A percentile compares a stretch with the other conserved stretches of the same genome.
These are phyloP conservation scores for Amylocystis lapponica DNA, from an alignment of 768 basidiomycete species.

Conservation along the genomic window DNA sequence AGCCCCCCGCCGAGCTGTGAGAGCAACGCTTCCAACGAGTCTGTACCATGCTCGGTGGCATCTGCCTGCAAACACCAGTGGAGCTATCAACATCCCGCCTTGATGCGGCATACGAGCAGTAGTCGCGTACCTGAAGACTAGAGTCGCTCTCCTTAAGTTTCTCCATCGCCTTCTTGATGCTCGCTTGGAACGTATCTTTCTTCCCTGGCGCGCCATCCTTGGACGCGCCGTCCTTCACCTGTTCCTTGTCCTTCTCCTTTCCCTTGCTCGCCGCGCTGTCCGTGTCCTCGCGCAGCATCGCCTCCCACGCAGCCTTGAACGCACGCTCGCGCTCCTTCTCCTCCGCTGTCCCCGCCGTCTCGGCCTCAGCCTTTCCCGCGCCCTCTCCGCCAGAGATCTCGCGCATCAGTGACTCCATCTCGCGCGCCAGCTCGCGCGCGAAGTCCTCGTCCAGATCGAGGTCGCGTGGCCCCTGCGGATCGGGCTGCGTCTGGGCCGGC, in stretches of 20 bases:
- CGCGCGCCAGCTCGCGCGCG: constrained; percentile 32
- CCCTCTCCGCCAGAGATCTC: constrained; percentile 27
- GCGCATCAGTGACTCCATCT: constrained; percentile 41
- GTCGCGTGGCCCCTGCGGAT: constrained; percentile 12
- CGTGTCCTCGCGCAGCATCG: constrained; percentile 62
- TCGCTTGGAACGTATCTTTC: constrained; percentile 55
- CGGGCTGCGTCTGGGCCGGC: constrained; percentile 13
- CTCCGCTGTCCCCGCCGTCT: constrained; percentile 12
- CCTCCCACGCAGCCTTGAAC: constrained; percentile 64
- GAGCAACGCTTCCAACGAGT: constrained; percentile 48
- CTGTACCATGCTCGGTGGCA: constrained; percentile 27
- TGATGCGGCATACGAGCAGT: neutral
- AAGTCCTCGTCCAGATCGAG: constrained; percentile 29
- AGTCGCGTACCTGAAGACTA: constrained; percentile 36
- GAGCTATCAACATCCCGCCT: neutral
- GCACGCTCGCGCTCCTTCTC: constrained; percentile 31
- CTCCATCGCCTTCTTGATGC: constrained; percentile 66
- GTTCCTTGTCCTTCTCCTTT: constrained; percentile 12
- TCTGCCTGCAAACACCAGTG: constrained; percentile 13
- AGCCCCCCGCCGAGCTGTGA: constrained; percentile 21
- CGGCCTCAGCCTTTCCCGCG: constrained; percentile 4
- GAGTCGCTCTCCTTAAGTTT: constrained; percentile 68
- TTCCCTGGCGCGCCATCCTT: constrained; percentile 7
- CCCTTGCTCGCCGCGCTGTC: constrained; percentile 27
- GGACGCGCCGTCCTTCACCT: constrained; percentile 1